These are phyloP conservation scores for Aspergillus indologenus DNA, from an alignment of 495 filamentous ascomycete species.

Conservation along the genomic window DNA sequence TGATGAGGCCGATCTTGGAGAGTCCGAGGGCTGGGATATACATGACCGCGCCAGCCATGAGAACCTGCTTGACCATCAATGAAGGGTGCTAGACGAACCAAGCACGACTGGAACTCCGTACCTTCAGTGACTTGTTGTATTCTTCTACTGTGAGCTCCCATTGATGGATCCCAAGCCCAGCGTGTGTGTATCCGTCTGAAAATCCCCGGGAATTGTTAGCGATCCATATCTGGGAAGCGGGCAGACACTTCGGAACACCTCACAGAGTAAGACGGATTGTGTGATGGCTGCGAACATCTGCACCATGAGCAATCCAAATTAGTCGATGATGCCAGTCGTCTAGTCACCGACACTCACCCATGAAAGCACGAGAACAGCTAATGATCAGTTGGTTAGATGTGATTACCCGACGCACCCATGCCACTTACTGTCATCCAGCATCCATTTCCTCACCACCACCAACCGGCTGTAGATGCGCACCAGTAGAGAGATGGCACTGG, in stretches of 20 bases:
- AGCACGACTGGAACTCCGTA: too few species aligned
- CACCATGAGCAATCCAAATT: neutral
- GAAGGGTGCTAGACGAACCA: too few species aligned
- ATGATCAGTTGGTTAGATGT: neutral
- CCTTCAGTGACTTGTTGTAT: neutral
- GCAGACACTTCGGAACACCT: neutral
- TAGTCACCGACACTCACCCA: neutral
- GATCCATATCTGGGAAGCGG: neutral
- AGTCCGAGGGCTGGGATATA: slow-evolving; percentile 7
- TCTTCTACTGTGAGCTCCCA: neutral
- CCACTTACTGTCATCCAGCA: slow-evolving; percentile 1
- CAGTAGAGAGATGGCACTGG: neutral
- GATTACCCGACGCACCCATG: neutral
- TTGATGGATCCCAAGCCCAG: neutral
- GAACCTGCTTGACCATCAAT: neutral
- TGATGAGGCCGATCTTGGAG: slow-evolving; percentile 4
- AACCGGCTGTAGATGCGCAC: neutral
- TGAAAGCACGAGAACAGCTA: neutral
- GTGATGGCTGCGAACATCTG: neutral
- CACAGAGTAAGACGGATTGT: neutral
- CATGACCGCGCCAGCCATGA: neutral
- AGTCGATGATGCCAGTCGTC: neutral
- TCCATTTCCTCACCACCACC: neutral
- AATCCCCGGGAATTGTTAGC: neutral
- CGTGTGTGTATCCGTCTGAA: slow-evolving; percentile 1